Conservation (phyloP, 139 green algal genomes). For the Spirogloea muscicola region DNA sequence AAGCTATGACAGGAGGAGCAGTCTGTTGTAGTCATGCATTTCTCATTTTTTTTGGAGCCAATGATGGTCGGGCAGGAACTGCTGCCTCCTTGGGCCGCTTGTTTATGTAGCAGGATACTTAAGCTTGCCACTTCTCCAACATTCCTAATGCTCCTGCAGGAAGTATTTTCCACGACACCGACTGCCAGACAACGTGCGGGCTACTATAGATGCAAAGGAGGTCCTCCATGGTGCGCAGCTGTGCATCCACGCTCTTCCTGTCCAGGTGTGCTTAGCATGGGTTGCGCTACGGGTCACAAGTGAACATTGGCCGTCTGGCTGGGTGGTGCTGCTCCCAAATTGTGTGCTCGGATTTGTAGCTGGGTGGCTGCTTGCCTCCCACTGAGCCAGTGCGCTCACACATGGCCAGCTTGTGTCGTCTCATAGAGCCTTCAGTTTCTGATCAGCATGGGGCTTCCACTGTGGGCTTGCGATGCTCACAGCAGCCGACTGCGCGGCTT, state of each 20-base stretch:
- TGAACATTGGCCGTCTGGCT: neutral
- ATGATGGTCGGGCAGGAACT: too few relatives aligned
- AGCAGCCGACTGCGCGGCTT: neutral
- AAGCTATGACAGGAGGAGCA: too few relatives aligned
- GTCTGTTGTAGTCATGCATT: too few relatives aligned
- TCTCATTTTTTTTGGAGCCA: too few relatives aligned
- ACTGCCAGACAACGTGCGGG: constrained; percentile 78
- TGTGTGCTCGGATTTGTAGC: neutral
- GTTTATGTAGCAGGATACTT: too few relatives aligned
- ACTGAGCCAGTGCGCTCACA: neutral
- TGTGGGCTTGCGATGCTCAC: neutral
- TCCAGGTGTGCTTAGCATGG: constrained; percentile 60
- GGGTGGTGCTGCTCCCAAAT: neutral
- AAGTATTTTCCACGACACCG: constrained; percentile 46
- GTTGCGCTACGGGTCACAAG: neutral
- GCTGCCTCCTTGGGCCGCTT: too few relatives aligned
- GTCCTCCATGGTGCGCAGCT: constrained; percentile 47
- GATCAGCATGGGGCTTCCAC: neutral
- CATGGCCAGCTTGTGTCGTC: neutral
- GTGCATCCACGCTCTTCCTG: constrained; percentile 86
- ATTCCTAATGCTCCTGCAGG: neutral
- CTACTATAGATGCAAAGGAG: constrained; percentile 49
- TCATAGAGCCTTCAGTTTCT: neutral
- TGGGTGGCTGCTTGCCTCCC: neutral
- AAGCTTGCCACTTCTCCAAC: too few relatives aligned